These are phyloP conservation scores for Ehretia macrophylla DNA, from an alignment of 257 asterid species.

Conservation along the genomic window DNA sequence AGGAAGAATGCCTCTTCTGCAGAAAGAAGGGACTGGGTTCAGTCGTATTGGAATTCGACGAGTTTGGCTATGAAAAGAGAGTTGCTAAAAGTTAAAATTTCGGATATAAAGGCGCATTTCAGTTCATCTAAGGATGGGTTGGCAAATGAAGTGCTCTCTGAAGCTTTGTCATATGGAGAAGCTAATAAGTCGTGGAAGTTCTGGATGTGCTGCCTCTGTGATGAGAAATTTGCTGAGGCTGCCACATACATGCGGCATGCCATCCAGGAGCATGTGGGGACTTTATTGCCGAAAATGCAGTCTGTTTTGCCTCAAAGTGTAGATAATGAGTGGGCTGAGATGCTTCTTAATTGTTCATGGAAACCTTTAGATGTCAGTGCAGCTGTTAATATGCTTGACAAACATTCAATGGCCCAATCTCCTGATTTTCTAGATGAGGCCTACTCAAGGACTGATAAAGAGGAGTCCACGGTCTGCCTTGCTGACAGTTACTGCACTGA, in stretches of 20 bases:
- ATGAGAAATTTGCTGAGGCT: constrained; percentile 47
- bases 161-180: constrained; percentile 59
- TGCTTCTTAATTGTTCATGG: constrained; percentile 83
- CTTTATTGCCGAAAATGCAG: constrained; percentile 71
- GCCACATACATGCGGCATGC: constrained; percentile 51
- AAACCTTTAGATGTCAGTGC: constrained; percentile 71
- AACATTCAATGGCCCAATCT: constrained; percentile 41
- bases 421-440: constrained; percentile 45
- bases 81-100: constrained; percentile 37
- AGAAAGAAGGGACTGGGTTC: constrained; percentile 64
- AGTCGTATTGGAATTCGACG: constrained; percentile 57
- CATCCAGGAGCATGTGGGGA: constrained; percentile 59
- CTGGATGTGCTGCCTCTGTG: constrained; percentile 69
- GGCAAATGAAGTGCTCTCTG: constrained; percentile 46
- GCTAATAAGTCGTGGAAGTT: constrained; percentile 54
- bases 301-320: constrained; percentile 64
- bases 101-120: constrained; percentile 58
- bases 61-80: constrained; percentile 46
- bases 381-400: constrained; percentile 45
- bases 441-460: constrained; percentile 28
- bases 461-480: constrained; percentile 60
- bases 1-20: constrained; percentile 55
- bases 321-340: constrained; percentile 81
- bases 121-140: constrained; percentile 43
- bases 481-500: constrained; percentile 58